Percentiles rank a stretch among this genome's conserved stretches.
These are phyloP conservation scores for Backusella macrospora DNA, from an alignment of 192 early-diverging fungal genomes.

Conservation along the genomic window DNA sequence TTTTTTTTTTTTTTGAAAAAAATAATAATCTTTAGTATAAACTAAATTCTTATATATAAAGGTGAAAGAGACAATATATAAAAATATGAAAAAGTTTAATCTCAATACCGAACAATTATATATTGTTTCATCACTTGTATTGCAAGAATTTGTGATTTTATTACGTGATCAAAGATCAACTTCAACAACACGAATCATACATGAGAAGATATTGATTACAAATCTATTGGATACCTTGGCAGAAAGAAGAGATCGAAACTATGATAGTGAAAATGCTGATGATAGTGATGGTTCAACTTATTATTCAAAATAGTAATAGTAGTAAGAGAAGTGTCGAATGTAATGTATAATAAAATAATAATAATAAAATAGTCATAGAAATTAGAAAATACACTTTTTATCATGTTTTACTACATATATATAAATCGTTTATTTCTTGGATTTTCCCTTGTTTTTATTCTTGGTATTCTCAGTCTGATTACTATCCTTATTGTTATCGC, in stretches of 20 bases:
- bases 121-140: conserved; percentile 24
- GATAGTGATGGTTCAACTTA: neutral
- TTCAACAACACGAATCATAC: neutral
- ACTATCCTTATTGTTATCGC: neutral
- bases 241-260: neutral
- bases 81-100: conserved; percentile 20
- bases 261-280: neutral
- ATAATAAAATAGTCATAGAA: neutral
- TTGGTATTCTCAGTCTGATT: neutral
- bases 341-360: neutral
- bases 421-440: neutral
- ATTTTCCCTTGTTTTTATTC: neutral
- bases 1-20: neutral
- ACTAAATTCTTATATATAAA: too few species aligned
- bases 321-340: neutral
- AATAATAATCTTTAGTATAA: too few species aligned
- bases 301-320: neutral
- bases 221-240: neutral
- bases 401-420: too few species aligned
- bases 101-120: conserved; percentile 22
- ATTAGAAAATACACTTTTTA: too few species aligned
- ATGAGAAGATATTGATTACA: neutral
- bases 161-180: conserved; percentile 7
- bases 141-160: conserved; percentile 29
- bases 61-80: conserved; percentile 21